Evolutionary conservation across 306 rosid species (phyloP).

Genomic region (Quercus rubra): DNA sequence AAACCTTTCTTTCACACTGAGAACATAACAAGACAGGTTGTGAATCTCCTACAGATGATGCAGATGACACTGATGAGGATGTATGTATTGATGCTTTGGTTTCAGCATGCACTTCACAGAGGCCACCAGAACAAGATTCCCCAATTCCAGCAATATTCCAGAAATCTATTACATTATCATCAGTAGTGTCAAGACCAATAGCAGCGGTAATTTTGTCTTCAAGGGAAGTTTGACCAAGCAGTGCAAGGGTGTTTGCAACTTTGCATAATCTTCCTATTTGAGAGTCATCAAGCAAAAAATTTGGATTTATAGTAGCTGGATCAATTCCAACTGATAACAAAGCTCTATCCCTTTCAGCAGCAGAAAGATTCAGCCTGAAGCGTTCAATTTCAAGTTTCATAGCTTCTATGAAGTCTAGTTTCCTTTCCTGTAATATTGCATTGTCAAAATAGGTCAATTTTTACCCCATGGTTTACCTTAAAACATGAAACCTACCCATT

Average conservation of each 20-base stretch:
- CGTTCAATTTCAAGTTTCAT: constrained; percentile 98
- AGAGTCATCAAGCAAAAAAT: constrained; percentile 65
- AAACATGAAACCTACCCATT: background rate
- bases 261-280: constrained; percentile 68
- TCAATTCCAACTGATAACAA: constrained; percentile 77
- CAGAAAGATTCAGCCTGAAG: constrained; percentile 78
- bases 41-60: constrained; percentile 40
- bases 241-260: constrained; percentile 76
- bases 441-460: constrained; percentile 6
- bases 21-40: constrained; percentile 61
- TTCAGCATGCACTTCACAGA: constrained; percentile 87
- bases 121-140: constrained; percentile 70
- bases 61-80: constrained; percentile 35
- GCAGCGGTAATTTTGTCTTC: constrained; percentile 85
- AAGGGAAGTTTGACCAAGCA: constrained; percentile 79
- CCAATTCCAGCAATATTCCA: constrained; percentile 80
- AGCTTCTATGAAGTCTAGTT: constrained; percentile 67
- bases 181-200: constrained; percentile 69
- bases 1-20: constrained; percentile 81
- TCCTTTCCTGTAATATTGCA: constrained; percentile 51
- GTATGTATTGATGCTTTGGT: constrained; percentile 27
- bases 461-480: background rate
- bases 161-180: constrained; percentile 70
- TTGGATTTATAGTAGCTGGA: constrained; percentile 88
- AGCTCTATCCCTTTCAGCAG: constrained; percentile 96